phyloP scores from a whole-genome alignment of 805 yeast species.

The Wickerhamiella hasegawae region DNA sequence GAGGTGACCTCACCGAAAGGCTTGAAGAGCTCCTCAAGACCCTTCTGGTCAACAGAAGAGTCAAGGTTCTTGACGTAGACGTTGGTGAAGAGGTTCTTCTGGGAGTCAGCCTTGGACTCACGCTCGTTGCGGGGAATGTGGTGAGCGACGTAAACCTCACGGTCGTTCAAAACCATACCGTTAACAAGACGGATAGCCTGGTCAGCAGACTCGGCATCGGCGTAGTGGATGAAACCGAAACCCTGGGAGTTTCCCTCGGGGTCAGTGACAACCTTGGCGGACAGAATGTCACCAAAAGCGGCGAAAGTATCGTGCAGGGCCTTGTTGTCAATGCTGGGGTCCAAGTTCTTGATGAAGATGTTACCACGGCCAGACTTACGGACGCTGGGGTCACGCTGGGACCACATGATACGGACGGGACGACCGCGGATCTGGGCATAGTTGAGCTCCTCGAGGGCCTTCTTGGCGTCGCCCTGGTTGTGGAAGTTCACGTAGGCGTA shows the following conservation, averaged over 20 bases:
- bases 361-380: slow-evolving; percentile 94
- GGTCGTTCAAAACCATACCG: slow-evolving; percentile 95
- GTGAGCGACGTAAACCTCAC: slow-evolving; percentile 88
- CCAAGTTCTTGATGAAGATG: slow-evolving; percentile 95
- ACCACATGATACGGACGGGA: slow-evolving; percentile 99
- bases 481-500: slow-evolving; percentile 97
- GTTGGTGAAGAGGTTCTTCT: slow-evolving; percentile 88
- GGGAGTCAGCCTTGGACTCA: slow-evolving; percentile 78
- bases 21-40: slow-evolving; percentile 55
- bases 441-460: slow-evolving; percentile 90
- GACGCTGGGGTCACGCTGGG: slow-evolving; percentile 93
- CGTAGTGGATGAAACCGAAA: slow-evolving; percentile 95
- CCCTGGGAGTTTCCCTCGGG: slow-evolving; percentile 84
- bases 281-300: slow-evolving; percentile 87
- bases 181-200: slow-evolving; percentile 94
- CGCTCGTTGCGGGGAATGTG: slow-evolving; percentile 89
- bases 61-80: slow-evolving; percentile 86
- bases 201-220: slow-evolving; percentile 77
- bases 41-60: slow-evolving; percentile 38
- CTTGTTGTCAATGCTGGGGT: slow-evolving; percentile 96
- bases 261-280: slow-evolving; percentile 95
- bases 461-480: slow-evolving; percentile 76
- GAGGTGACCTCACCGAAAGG: slow-evolving; percentile 74
- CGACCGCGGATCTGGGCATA: slow-evolving; percentile 86
- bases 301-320: slow-evolving; percentile 96